Evolutionary conservation across 2,329 filamentous ascomycete genomes (phyloP), one percentile per base, ranked within the genome.

Genomic region (Fusarium sambucinum): DNA sequence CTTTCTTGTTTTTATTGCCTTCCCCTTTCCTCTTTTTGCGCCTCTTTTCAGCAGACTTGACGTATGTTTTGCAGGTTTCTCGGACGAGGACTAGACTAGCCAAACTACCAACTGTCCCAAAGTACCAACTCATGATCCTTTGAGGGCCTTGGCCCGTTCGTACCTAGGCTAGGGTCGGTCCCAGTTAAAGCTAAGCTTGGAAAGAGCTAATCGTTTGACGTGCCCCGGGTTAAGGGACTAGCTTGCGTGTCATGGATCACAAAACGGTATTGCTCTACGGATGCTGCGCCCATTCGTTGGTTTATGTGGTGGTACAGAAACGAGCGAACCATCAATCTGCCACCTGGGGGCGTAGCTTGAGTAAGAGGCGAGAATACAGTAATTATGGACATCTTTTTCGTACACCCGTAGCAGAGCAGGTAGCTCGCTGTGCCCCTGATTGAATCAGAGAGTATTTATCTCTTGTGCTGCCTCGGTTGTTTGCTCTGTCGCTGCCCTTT

Each of bases 181-280:
- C 41, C 29, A 37, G 17, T 40, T 29, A 21, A 38, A 37, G 38
- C 48, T 19, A 35, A 21, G 11, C 35, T 21, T 32, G 41, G 58
- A 40, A 46, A 56, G 58, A 59, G 47, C 47, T 21, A 50, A 50
- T 50, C 47, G 47, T 33, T 47, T 54, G 40, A 54, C 51, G 27
- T 54, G 51, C 51, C 51, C 51, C 51, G 40, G 51, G 33, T 52
- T 42, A 25, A 52, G 27, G 47, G 23, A 14, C 21, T 32, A 17
- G 9, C 17, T 50, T 7, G 30, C n/a, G 16, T 16, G 46, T 25
- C 46, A 50, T 50, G 32, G 32, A 50, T 38, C 47, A 50, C 47
- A 50, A 50, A 50, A 50, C 32, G 47, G 23, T 50, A 14, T 13
- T 21, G 35, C 12, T 38, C n/a, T 7, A 50, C 32, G 32, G 17